Conservation (phyloP, 1,284 basidiomycete species). For the Inonotus obliquus region DNA sequence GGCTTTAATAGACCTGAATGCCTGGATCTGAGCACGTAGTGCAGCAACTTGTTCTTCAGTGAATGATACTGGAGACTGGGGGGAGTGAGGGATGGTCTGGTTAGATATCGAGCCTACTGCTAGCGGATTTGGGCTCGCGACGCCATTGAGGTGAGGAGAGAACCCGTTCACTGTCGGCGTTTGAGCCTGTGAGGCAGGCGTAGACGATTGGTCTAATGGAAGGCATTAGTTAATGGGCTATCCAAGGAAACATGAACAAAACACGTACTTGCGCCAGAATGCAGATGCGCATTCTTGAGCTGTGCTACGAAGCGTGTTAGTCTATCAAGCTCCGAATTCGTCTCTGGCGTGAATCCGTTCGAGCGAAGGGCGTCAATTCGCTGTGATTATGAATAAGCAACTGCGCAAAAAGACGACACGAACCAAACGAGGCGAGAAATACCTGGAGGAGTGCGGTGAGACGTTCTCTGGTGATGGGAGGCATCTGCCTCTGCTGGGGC, state of each 20-base stretch:
- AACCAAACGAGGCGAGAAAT: background rate
- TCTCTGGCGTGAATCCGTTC: slow-evolving; percentile 33
- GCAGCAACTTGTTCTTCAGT: slow-evolving; percentile 80
- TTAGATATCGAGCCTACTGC: slow-evolving; percentile 28
- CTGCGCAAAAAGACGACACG: background rate
- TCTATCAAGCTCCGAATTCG: slow-evolving; percentile 31
- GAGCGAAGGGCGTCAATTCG: slow-evolving; percentile 30
- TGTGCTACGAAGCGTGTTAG: slow-evolving; percentile 28
- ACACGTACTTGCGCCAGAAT: slow-evolving; percentile 16
- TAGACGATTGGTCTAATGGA: slow-evolving; percentile 11
- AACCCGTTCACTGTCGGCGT: slow-evolving; percentile 21
- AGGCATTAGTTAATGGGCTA: background rate
- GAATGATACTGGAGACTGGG: slow-evolving; percentile 70
- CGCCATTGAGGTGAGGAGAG: slow-evolving; percentile 18
- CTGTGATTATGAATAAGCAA: slow-evolving; percentile 22
- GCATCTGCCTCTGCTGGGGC: slow-evolving; percentile 2
- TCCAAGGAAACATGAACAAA: background rate
- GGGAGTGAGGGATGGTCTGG: slow-evolving; percentile 32
- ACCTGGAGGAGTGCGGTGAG: slow-evolving; percentile 7
- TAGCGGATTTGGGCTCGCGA: slow-evolving; percentile 26
- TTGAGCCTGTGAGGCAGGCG: slow-evolving; percentile 11
- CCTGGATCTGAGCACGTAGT: slow-evolving; percentile 84
- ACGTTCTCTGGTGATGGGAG: slow-evolving; percentile 11
- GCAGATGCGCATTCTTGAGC: slow-evolving; percentile 22
- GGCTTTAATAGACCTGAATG: slow-evolving; percentile 80